Conservation (phyloP, 108 stramenopile species). For the Cyclotella kingstonii region DNA sequence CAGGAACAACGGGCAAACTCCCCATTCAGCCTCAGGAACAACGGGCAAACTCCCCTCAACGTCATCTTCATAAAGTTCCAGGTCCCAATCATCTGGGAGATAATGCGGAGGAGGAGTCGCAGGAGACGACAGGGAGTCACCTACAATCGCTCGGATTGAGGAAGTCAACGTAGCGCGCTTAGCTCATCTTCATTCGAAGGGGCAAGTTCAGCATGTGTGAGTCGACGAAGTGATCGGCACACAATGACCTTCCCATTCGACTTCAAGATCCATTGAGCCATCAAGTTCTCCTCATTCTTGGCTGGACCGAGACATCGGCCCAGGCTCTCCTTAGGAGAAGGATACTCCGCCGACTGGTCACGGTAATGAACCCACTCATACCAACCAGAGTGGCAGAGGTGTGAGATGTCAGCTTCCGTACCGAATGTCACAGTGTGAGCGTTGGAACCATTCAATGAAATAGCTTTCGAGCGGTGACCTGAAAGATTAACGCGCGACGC, state of each 20-base stretch:
- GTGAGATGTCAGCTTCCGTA: slow-evolving; percentile 37
- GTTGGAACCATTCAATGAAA: slow-evolving; percentile 39
- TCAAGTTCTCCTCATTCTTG: slow-evolving; percentile 36
- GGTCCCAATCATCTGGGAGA: background rate
- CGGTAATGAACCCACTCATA: too few species aligned
- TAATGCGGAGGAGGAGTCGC: background rate
- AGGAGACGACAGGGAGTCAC: background rate
- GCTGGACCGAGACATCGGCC: too few species aligned
- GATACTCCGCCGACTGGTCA: too few species aligned
- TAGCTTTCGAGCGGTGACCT: slow-evolving; percentile 35
- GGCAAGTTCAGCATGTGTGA: slow-evolving; percentile 17
- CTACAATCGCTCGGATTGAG: slow-evolving; percentile 2
- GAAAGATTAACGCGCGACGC: slow-evolving; percentile 29
- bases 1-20: slow-evolving; percentile 15
- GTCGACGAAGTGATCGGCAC: slow-evolving; percentile 5
- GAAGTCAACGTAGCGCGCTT: slow-evolving; percentile 4
- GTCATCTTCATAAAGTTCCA: slow-evolving; percentile 2
- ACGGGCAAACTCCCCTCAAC: slow-evolving; percentile 7
- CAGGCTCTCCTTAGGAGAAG: too few species aligned
- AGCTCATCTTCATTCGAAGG: slow-evolving; percentile 7
- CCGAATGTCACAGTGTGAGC: slow-evolving; percentile 33
- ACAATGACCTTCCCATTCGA: slow-evolving; percentile 32
- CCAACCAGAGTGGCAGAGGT: slow-evolving; percentile 41
- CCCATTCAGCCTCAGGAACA: too few species aligned
- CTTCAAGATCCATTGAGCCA: slow-evolving; percentile 43